These are phyloP conservation scores for Trametes punicea DNA, from an alignment of 768 basidiomycete genomes.

Conservation along the genomic window DNA sequence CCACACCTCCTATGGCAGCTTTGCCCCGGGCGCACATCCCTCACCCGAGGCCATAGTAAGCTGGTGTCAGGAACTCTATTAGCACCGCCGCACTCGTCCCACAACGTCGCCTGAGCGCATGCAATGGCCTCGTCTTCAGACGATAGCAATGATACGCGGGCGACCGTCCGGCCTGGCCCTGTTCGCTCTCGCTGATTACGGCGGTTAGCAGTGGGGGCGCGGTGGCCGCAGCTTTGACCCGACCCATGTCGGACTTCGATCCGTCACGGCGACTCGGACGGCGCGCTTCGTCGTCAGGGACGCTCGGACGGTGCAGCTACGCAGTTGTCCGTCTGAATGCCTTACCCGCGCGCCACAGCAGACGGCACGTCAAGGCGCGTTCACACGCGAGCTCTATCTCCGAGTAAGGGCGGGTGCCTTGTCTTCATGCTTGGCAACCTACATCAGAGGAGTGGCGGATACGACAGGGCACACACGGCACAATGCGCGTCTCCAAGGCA, in stretches of 20 bases:
- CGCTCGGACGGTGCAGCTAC: neutral
- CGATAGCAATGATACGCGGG: neutral
- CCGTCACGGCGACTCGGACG: neutral
- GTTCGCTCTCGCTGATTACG: neutral
- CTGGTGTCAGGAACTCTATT: slow-evolving; percentile 3
- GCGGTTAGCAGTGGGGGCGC: neutral
- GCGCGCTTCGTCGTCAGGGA: neutral
- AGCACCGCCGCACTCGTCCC: neutral
- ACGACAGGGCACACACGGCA: neutral
- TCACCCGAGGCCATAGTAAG: neutral
- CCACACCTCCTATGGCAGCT: neutral
- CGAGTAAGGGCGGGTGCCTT: slow-evolving; percentile 4
- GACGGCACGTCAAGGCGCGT: neutral
- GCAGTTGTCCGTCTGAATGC: neutral
- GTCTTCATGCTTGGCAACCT: neutral
- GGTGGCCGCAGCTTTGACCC: neutral
- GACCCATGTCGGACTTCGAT: neutral
- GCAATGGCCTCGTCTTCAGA: neutral
- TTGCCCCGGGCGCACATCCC: neutral
- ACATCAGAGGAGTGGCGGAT: slow-evolving; percentile 4
- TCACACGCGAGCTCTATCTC: slow-evolving; percentile 9
- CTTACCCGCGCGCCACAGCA: neutral
- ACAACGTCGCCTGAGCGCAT: neutral
- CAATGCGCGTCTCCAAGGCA: neutral
- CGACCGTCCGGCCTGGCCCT: neutral